These are phyloP conservation scores for Colletotrichum acutatum DNA, from an alignment of 2,329 filamentous ascomycete species.

Conservation along the genomic window DNA sequence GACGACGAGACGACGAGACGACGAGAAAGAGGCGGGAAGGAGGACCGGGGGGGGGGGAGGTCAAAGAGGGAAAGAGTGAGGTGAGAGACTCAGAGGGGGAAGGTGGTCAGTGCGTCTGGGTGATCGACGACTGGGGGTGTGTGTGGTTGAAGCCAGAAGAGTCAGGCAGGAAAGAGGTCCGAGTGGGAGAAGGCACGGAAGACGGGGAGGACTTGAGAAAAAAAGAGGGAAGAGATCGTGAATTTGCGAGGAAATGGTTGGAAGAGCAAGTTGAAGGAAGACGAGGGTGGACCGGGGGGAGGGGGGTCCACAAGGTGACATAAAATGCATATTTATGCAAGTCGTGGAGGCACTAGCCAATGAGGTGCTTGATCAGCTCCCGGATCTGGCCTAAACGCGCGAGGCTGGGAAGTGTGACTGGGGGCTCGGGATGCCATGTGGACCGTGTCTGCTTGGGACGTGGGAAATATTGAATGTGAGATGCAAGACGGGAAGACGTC, in stretches of 20 bases:
- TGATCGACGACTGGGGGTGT: constrained; percentile 31
- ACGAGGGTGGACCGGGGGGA: constrained; percentile 1
- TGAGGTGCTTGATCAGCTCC: neutral
- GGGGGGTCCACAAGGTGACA: constrained; percentile 13
- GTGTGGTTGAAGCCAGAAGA: constrained; percentile 16
- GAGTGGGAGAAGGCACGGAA: neutral
- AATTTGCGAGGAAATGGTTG: constrained; percentile 38
- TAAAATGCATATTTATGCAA: constrained; percentile 37
- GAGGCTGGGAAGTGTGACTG: constrained; percentile 33
- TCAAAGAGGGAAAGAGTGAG: constrained; percentile 14
- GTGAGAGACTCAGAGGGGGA: neutral
- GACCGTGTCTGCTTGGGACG: constrained; percentile 5
- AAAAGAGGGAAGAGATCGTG: constrained; percentile 43
- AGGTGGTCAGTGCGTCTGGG: constrained; percentile 34
- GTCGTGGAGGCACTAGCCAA: constrained; percentile 18
- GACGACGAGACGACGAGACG: neutral
- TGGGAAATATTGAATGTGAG: constrained; percentile 13
- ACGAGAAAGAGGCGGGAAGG: constrained; percentile 30
- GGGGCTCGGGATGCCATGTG: constrained; percentile 15
- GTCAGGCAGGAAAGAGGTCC: constrained; percentile 14
- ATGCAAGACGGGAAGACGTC: constrained; percentile 24
- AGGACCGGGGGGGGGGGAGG: constrained; percentile 27
- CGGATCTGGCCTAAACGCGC: constrained; percentile 26
- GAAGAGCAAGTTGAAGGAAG: constrained; percentile 31
- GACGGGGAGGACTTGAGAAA: neutral